Evolutionary conservation across 257 asterid species (phyloP), one percentile per base, ranked within the genome.

Genomic region (Linderniella brevidens): DNA sequence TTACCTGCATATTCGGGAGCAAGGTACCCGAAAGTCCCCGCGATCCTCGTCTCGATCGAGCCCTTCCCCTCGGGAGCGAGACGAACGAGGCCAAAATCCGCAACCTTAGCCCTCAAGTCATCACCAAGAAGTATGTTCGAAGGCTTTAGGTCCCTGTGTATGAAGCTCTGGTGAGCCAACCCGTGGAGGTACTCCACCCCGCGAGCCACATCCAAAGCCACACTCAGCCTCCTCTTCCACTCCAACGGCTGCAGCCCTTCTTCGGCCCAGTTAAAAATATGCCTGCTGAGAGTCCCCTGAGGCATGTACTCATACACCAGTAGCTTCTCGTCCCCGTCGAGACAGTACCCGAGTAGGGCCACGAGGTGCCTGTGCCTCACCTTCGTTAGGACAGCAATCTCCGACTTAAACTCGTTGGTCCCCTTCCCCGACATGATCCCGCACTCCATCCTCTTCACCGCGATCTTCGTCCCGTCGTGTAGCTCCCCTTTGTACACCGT

Each of bases 1-100:
- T 46, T 66, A 87, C 95, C 95, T 68, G 97, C 97, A 69, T 87
- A 87, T 69, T 87, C 97, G 0, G 97, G 97, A 19, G 97, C 97
- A 13, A 87, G 69, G 68, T 87, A 82, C 43, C 97, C 97, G 15
- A 87, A 87, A 0, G 97, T 87, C 35, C 95, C 97, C 17, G 97
- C 97, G 35, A 87, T 76, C 65, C 78, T 73, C 12, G 97, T 87
- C 55, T 79, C 86, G 19, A 82, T 65, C 18, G 97, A 87, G 63
- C 72, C 88, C 71, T 87, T 87, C 35, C 97, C 97, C 64, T 87
- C 95, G 0, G 97, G 92, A 18, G 95, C 97, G 37, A 82, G 93
- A 32, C 95, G 76, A 15, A 87, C 97, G 7, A 87, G 92, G 35
- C 97, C 97, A 59, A 87, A 87, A 67, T 87, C 97, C 3, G 92